Percentiles rank a stretch among this genome's conserved stretches.
These are phyloP conservation scores for Triangularia verruculosa DNA, from an alignment of 2,329 filamentous ascomycete species.

Conservation along the genomic window DNA sequence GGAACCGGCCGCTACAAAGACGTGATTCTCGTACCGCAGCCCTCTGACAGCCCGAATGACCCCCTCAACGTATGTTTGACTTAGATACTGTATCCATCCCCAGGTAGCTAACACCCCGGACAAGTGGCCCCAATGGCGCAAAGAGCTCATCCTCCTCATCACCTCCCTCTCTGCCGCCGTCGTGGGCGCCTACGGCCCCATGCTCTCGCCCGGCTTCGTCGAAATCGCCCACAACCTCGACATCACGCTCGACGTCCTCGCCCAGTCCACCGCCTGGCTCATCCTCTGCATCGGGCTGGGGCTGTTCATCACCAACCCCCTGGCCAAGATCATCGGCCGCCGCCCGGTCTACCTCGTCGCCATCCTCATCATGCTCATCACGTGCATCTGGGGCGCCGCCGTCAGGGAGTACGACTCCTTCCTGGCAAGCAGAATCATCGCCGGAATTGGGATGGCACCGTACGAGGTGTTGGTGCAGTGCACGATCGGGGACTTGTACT, in stretches of 20 bases:
- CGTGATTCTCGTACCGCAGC: slow-evolving; percentile 44
- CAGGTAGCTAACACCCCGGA: neutral
- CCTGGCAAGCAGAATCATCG: slow-evolving; percentile 44
- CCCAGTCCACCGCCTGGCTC: slow-evolving; percentile 47
- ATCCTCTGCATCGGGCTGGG: slow-evolving; percentile 47
- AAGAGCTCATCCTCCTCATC: slow-evolving; percentile 45
- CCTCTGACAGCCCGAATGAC: slow-evolving; percentile 47
- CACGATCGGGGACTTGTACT: slow-evolving; percentile 47
- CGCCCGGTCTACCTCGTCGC: slow-evolving; percentile 49
- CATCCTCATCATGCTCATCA: slow-evolving; percentile 45
- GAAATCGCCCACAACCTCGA: slow-evolving; percentile 42
- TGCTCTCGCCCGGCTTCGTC: slow-evolving; percentile 50
- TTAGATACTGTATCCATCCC: too few relatives aligned
- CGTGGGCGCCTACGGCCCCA: slow-evolving; percentile 50
- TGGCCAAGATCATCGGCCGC: slow-evolving; percentile 49
- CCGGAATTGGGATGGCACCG: slow-evolving; percentile 48
- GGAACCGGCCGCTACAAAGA: slow-evolving; percentile 35
- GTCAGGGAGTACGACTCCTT: slow-evolving; percentile 44
- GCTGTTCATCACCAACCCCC: slow-evolving; percentile 49
- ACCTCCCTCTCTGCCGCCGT: slow-evolving; percentile 45
- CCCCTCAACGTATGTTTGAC: slow-evolving; percentile 41
- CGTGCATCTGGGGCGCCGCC: slow-evolving; percentile 46
- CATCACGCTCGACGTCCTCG: slow-evolving; percentile 43
- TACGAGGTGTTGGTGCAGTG: slow-evolving; percentile 52
- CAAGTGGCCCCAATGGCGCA: slow-evolving; percentile 43